Conservation (phyloP, 495 filamentous ascomycete genomes). For the Talaromyces thailandensis region DNA sequence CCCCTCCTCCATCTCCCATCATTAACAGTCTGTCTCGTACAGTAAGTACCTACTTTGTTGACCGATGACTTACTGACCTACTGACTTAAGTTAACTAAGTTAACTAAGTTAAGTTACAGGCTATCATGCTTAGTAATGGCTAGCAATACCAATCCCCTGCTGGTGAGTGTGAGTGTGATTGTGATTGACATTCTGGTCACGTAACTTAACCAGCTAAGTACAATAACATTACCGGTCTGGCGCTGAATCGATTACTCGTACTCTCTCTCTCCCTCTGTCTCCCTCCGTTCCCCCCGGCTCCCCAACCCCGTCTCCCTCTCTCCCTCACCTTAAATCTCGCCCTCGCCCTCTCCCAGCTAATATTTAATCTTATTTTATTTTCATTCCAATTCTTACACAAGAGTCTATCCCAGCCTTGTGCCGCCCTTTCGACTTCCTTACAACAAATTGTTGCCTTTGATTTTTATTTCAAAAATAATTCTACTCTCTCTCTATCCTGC, state of each 20-base stretch:
- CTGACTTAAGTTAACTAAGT: no score
- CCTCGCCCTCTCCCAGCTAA: neutral
- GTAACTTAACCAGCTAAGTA: no score
- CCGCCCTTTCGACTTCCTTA: neutral
- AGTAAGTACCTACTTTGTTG: neutral
- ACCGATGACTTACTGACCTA: neutral
- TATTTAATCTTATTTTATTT: neutral
- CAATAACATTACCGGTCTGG: neutral
- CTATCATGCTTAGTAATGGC: neutral
- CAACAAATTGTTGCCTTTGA: neutral
- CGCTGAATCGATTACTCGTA: neutral
- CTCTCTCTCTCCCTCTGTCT: neutral
- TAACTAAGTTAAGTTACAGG: no score
- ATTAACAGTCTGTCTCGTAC: neutral
- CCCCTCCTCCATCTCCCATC: neutral
- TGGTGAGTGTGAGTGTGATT: no score
- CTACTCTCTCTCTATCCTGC: neutral
- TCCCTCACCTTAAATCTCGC: neutral
- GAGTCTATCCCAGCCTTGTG: neutral
- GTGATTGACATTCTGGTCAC: neutral
- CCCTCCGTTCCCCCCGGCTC: constrained; percentile 3
- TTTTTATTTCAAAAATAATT: neutral
- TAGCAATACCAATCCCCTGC: neutral
- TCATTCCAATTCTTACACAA: neutral
- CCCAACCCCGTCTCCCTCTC: neutral